These are phyloP conservation scores for Lactarius hengduanensis DNA, from an alignment of 768 basidiomycete species.

Conservation along the genomic window DNA sequence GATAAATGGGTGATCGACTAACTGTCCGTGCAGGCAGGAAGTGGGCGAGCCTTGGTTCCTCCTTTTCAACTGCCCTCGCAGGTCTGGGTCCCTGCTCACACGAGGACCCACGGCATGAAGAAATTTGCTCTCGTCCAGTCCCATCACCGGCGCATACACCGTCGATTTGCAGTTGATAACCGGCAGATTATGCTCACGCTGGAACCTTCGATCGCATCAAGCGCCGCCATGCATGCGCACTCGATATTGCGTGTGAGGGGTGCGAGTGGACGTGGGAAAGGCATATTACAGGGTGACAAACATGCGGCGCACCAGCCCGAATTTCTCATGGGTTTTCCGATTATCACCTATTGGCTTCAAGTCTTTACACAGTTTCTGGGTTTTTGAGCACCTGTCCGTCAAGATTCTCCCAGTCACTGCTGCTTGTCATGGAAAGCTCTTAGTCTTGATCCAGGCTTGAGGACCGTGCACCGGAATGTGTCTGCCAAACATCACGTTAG, in stretches of 20 bases:
- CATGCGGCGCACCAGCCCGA: neutral
- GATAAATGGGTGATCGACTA: too few species aligned
- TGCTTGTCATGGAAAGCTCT: neutral
- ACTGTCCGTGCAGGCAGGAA: too few species aligned
- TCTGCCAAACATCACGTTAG: neutral
- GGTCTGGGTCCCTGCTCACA: neutral
- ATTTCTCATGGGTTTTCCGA: neutral
- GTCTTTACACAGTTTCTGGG: neutral
- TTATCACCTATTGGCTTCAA: neutral
- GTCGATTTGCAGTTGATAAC: conserved; percentile 15
- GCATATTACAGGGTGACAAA: neutral
- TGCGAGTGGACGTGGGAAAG: neutral
- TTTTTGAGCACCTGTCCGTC: neutral
- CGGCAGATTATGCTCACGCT: neutral
- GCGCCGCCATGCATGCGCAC: neutral
- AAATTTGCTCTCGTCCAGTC: neutral
- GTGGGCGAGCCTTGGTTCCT: too few species aligned
- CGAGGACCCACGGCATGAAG: conserved; percentile 16
- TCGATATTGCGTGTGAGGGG: conserved; percentile 4
- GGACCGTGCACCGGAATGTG: neutral
- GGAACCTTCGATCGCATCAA: conserved; percentile 9
- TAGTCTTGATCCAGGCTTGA: neutral
- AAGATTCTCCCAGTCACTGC: neutral
- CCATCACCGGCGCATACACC: conserved; percentile 11
- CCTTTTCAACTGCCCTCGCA: too few species aligned